Evolutionary conservation across 2,329 filamentous ascomycete species (phyloP).

Genomic region (Graphilbum fragrans): DNA sequence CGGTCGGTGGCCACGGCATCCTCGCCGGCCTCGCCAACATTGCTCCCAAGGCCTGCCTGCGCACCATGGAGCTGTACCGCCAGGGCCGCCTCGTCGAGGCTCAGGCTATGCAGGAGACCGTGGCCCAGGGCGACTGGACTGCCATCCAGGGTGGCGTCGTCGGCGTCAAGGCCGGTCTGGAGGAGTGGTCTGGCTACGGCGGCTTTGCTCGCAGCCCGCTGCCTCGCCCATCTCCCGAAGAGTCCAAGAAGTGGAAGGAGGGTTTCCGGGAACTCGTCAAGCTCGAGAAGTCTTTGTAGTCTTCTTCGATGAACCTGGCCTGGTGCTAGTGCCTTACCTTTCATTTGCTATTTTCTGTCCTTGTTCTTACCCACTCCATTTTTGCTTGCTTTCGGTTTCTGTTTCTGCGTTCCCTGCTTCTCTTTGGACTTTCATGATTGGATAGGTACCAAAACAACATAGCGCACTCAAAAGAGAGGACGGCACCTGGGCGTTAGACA

Average conservation of each 20-base stretch:
- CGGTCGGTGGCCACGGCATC: conserved; percentile 58
- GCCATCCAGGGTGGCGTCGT: conserved; percentile 61
- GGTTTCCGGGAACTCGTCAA: conserved; percentile 39
- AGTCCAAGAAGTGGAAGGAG: conserved; percentile 39
- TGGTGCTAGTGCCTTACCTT: not conserved
- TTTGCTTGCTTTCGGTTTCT: not conserved
- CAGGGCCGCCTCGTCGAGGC: conserved; percentile 47
- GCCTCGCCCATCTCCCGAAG: conserved; percentile 35
- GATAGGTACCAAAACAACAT: not conserved
- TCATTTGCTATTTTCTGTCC: not conserved
- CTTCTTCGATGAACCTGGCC: not conserved
- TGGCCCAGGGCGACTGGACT: conserved; percentile 60
- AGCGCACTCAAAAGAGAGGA: not conserved
- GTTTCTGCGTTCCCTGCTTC: not conserved
- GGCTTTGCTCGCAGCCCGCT: conserved; percentile 35
- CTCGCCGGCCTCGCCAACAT: conserved; percentile 64
- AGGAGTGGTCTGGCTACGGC: conserved; percentile 58
- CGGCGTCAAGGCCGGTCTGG: conserved; percentile 56
- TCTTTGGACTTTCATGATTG: not conserved
- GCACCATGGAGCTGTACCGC: conserved; percentile 47
- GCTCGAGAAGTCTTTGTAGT: conserved; percentile 36
- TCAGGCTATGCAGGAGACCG: conserved; percentile 48
- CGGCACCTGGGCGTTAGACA: not conserved
- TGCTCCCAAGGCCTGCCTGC: conserved; percentile 52
- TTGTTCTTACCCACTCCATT: not conserved